Conservation (phyloP, 805 yeast species). For the Clavispora fructus region DNA sequence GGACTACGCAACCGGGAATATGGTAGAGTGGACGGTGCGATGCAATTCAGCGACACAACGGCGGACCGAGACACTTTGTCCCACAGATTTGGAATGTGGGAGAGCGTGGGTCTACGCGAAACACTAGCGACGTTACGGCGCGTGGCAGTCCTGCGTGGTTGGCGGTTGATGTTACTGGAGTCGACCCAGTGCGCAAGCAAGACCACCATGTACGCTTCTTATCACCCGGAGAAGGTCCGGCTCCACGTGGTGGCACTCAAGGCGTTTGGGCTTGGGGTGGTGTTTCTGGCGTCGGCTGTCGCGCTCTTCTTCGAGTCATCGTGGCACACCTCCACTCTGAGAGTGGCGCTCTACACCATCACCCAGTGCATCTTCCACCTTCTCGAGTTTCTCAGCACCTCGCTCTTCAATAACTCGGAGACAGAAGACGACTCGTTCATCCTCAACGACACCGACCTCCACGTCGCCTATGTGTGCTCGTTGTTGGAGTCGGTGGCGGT, state of each 20-base stretch:
- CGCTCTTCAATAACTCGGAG: constrained; percentile 60
- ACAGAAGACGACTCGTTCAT: constrained; percentile 57
- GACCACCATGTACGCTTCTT: neutral
- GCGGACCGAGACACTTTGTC: no score
- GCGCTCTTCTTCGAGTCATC: neutral
- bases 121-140: no score
- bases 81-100: no score
- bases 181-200: no score
- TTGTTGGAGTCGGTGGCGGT: constrained; percentile 1
- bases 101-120: no score
- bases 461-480: constrained; percentile 16
- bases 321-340: neutral
- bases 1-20: constrained; percentile 1
- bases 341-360: constrained; percentile 8
- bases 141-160: no score
- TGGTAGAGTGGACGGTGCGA: neutral
- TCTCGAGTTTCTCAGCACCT: constrained; percentile 77
- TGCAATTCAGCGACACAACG: no score
- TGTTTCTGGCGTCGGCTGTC: constrained; percentile 11
- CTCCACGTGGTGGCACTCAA: constrained; percentile 27
- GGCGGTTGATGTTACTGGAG: no score
- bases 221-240: constrained; percentile 22
- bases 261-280: constrained; percentile 28
- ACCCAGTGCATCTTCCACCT: constrained; percentile 59
- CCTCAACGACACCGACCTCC: constrained; percentile 27